Evolutionary conservation across 169 alveolate species (phyloP).

Genomic region (Plasmodium knowlesi): DNA sequence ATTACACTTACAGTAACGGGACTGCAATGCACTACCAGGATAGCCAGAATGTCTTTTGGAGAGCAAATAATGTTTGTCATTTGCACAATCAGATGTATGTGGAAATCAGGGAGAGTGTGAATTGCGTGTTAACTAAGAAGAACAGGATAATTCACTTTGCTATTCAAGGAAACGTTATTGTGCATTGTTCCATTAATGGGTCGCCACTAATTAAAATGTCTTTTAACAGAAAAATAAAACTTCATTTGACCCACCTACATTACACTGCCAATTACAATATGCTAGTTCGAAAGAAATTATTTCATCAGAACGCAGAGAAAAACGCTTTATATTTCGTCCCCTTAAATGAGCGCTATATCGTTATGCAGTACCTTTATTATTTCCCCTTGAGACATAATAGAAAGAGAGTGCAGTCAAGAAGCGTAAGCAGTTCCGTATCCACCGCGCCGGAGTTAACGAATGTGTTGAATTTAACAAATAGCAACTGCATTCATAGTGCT

Average conservation of each 20-base stretch:
- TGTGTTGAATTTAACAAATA: neutral
- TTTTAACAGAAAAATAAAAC: conserved; percentile 13
- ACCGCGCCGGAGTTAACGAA: neutral
- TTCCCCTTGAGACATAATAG: neutral
- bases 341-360: conserved; percentile 7
- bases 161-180: conserved; percentile 34
- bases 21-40: neutral
- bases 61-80: conserved; percentile 3
- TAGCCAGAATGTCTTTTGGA: conserved; percentile 36
- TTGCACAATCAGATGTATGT: conserved; percentile 44
- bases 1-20: conserved; percentile 60
- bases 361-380: conserved; percentile 30
- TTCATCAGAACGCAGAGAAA: neutral
- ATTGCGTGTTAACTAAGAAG: conserved; percentile 29
- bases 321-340: conserved; percentile 45
- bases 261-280: conserved; percentile 26
- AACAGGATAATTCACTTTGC: conserved; percentile 25
- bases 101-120: conserved; percentile 41
- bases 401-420: neutral
- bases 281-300: neutral
- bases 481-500: neutral
- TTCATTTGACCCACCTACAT: conserved; percentile 30
- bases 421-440: neutral
- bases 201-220: conserved; percentile 17
- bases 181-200: conserved; percentile 14